Evolutionary conservation across 495 filamentous ascomycete genomes (phyloP).

Genomic region (Jackrogersella multiformis): DNA sequence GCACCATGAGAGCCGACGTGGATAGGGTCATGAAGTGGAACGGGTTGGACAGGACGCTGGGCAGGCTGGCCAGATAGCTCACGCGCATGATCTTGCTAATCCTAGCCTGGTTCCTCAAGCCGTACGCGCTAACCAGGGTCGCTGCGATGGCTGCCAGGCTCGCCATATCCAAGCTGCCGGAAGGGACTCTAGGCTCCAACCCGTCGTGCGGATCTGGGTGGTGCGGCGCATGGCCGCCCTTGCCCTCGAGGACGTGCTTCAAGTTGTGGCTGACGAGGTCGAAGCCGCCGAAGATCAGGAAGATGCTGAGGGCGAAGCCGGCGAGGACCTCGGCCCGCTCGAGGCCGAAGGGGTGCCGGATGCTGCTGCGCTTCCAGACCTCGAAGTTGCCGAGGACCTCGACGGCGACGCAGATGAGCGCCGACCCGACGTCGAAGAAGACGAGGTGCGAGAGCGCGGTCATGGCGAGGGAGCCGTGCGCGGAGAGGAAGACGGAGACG

Average conservation of each 20-base stretch:
- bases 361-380: constrained; percentile 92
- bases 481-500: constrained; percentile 82
- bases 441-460: constrained; percentile 93
- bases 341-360: constrained; percentile 91
- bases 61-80: constrained; percentile 79
- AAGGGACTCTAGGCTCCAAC: constrained; percentile 62
- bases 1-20: constrained; percentile 79
- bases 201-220: constrained; percentile 70
- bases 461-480: constrained; percentile 87
- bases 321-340: constrained; percentile 92
- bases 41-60: constrained; percentile 80
- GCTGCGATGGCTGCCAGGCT: constrained; percentile 84
- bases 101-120: constrained; percentile 90
- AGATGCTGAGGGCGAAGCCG: constrained; percentile 96
- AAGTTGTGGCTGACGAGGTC: constrained; percentile 93
- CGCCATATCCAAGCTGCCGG: constrained; percentile 82
- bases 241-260: constrained; percentile 79
- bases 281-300: constrained; percentile 94
- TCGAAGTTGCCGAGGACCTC: constrained; percentile 96
- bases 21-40: constrained; percentile 92
- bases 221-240: constrained; percentile 68
- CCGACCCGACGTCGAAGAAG: constrained; percentile 92
- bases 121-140: constrained; percentile 87
- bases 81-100: constrained; percentile 85
- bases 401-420: constrained; percentile 90